Evolutionary conservation across 768 basidiomycete genomes (phyloP), one percentile per base, ranked within the genome.

Genomic region (Pisolithus microcarpus): DNA sequence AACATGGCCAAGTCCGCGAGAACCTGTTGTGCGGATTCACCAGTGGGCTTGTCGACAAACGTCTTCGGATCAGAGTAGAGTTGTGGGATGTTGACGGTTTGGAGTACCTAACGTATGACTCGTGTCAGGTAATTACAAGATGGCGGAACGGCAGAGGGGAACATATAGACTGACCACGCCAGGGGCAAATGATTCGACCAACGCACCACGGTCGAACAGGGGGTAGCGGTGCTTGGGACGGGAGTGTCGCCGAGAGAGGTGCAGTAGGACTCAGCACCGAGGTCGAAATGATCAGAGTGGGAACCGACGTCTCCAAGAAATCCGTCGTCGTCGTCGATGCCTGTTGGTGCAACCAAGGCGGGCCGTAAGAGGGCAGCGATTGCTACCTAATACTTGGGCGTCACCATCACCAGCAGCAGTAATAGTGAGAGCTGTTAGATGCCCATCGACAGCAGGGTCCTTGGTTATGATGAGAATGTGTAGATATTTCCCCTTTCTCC

Each of bases 11-110:
- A 96, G 56, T 85, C 86, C 1, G 77, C 65, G 44, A 93, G 71
- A 15, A 92, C 90, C 47, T 74, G 71, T 57, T 82, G 79, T 1
- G 84, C 61, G 0, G 76, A 66, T 58, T 83, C 81, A 60, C 72
- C 75, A 1, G 92, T 95, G 2, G 92, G 92, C 75, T 93, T 73
- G 74, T 95, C 93, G 7, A 87, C 87, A n/a, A n/a, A n/a, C 0
- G 89, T 92, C 70, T 96, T 38, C n/a, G 21, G 21, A 23, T 23
- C 21, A 23, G 21, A 23, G 21, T 23, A 23, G 21, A 23, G 21
- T 4, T 75, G 64, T 0, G 91, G 89, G 53, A 95, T 58, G 64
- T 91, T 85, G 54, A 94, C 82, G 1, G 88, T 85, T 78, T 95
- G 91, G 23, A 96, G 72, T 8, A 91, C 61, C 88, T 91, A 16